Conservation (phyloP, 345 rosid genomes). For the Hypericum androsaemum region DNA sequence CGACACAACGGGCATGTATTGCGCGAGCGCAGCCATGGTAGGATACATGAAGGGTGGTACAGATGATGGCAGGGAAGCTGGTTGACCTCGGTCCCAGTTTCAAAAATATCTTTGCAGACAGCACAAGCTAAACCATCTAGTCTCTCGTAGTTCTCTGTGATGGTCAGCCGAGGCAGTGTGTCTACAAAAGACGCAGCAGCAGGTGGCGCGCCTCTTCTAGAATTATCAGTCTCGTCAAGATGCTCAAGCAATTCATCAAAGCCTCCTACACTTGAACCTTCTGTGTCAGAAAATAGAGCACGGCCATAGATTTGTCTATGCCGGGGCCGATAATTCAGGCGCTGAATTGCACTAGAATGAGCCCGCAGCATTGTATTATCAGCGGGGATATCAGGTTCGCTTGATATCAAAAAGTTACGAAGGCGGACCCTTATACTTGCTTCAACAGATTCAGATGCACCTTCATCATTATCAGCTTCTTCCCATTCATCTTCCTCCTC, state of each 20-base stretch:
- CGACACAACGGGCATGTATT: constrained; percentile 95
- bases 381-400: constrained; percentile 38
- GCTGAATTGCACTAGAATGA: constrained; percentile 36
- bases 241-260: constrained; percentile 66
- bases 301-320: constrained; percentile 30
- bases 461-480: constrained; percentile 45
- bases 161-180: constrained; percentile 43
- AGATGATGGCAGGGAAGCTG: constrained; percentile 84
- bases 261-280: constrained; percentile 44
- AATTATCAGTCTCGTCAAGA: constrained; percentile 56
- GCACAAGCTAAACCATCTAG: constrained; percentile 55
- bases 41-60: constrained; percentile 67
- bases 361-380: constrained; percentile 14
- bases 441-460: constrained; percentile 21
- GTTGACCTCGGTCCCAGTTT: constrained; percentile 43
- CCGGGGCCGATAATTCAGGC: constrained; percentile 21
- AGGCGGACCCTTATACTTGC: constrained; percentile 12
- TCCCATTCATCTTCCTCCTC: constrained; percentile 45
- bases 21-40: constrained; percentile 76
- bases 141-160: constrained; percentile 38
- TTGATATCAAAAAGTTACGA: constrained; percentile 27
- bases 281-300: constrained; percentile 29
- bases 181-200: constrained; percentile 57
- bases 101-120: constrained; percentile 70
- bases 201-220: constrained; percentile 91